These are phyloP conservation scores for Cladorrhinum samala DNA, from an alignment of 495 filamentous ascomycete species.

Conservation along the genomic window DNA sequence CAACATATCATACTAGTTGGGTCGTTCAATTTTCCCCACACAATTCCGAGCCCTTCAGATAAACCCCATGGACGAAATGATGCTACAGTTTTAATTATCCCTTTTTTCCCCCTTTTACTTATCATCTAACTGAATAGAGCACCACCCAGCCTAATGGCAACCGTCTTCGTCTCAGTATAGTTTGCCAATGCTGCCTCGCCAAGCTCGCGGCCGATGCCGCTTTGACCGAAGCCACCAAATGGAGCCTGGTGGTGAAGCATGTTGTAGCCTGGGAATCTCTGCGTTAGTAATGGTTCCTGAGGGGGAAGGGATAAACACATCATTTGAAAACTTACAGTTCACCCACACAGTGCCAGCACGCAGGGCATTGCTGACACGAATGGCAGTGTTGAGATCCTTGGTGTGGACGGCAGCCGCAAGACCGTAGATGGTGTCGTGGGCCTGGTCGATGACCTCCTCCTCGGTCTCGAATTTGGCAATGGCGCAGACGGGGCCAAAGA, in stretches of 20 bases:
- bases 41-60: no score
- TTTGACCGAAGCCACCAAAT: constrained; percentile 92
- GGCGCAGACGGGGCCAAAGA: constrained; percentile 91
- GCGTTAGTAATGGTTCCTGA: not conserved
- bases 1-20: no score
- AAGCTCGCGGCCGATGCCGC: constrained; percentile 88
- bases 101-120: no score
- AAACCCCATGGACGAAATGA: no score
- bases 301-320: not conserved
- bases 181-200: constrained; percentile 89
- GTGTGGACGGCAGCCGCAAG: constrained; percentile 93
- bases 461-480: constrained; percentile 91
- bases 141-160: constrained; percentile 34
- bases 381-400: constrained; percentile 83
- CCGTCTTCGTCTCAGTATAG: constrained; percentile 74
- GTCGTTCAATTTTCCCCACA: no score
- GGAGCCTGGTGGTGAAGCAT: constrained; percentile 67
- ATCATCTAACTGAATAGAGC: constrained; percentile 1
- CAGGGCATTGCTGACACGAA: constrained; percentile 76
- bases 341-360: constrained; percentile 94
- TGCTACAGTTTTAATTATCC: no score
- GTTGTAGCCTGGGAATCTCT: constrained; percentile 47
- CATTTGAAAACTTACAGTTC: constrained; percentile 56
- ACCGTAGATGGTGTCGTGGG: constrained; percentile 80
- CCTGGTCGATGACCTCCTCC: constrained; percentile 75